Base-by-base conservation (phyloP, 139 green algal genomes). In the Asterochloris sp. region DNA sequence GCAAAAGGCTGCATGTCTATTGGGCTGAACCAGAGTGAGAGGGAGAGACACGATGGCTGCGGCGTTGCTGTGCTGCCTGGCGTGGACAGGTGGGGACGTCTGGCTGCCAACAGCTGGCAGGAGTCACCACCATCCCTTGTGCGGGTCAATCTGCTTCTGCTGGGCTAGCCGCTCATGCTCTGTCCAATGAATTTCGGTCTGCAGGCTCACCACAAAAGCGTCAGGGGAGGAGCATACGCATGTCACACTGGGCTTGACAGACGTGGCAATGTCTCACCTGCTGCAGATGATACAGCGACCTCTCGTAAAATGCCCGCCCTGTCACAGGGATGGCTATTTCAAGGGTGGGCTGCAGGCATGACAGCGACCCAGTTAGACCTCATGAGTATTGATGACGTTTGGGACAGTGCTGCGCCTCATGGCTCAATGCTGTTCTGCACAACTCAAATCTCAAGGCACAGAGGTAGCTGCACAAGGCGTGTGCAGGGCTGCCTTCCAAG, bases 121-220 rank as follows among this genome's bases (percentile, higher is more conserved):
- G 38, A 54, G 4, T 64, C 76, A 80, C 76, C 76, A 80, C 76
- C 61, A 68, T 16, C n/a, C 61, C 60, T 68, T 23, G 28, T 80
- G 76, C 13, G 76, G 21, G 21, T 80, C 26, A 16, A 80, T 62
- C 19, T 62, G 67, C 24, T n/a, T 80, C n/a, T 80, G 60, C 38
- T 17, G 60, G 24, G 68, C 76, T 12, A 64, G 60, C 24, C n/a
- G 60, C 61, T 80, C 76, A 80, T 80, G 76, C 13, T 80, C 76
- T 60, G 24, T 80, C 76, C 76, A 80, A 38, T 69, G 61, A 14
- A 64, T 62, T 80, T 80, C 76, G 9, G 76, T 80, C 76, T 80
- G 76, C 76, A 80, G 14, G 21, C 38, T 66, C 29, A 63, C 29
- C 12, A 66, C 11, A 71, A 21, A 71, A 2, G 21, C 4, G 66